Base-by-base conservation (phyloP, 495 filamentous ascomycete species). In the Tuber umbilicatum region DNA sequence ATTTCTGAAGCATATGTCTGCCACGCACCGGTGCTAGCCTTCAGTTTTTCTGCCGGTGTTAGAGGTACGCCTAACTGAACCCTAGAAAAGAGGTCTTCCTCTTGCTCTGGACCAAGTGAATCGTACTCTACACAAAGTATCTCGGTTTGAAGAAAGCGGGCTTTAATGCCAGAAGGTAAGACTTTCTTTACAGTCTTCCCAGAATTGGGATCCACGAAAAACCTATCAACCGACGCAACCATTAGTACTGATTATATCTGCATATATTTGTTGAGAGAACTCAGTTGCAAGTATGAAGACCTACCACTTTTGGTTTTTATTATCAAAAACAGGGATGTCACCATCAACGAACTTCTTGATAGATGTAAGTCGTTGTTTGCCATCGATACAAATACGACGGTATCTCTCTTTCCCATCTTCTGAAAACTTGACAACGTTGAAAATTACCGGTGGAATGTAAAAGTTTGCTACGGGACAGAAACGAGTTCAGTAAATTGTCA, bases 401-500 rank as follows among this genome's bases (percentile, higher is more conserved):
- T 73, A 76, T 55, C 79, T 71, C 69, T 75, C 42, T 10, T 64
- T 16, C 69, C 76, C 73, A 38, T 81, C 70, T 43, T 75, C 73
- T 5, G 73, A 35, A 21, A 67, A 71, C n/a, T 68, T 69, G 47
- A 70, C 79, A 17, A 84, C 82, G 73, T 86, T 87, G 73, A 87
- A 86, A 47, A 87, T 87, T 5, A 87, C 80, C 5, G 86, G 86
- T 31, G 86, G 86, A 72, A 87, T 82, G 68, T 86, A 87, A 71
- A 81, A 86, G 60, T 85, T 84, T 74, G 84, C 86, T 82, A 64
- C 5, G 38, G 68, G 47, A 67, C 67, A 19, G 70, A 35, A 50
- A 6, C 47, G 14, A 39, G 31, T 9, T 72, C 23, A 74, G 47
- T 64, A 31, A 70, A 69, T 17, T 35, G 4, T 40, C 10, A n/a